Evolutionary conservation across 306 rosid species (phyloP), one percentile per base, ranked within the genome.

Genomic region (Glycine soja): DNA sequence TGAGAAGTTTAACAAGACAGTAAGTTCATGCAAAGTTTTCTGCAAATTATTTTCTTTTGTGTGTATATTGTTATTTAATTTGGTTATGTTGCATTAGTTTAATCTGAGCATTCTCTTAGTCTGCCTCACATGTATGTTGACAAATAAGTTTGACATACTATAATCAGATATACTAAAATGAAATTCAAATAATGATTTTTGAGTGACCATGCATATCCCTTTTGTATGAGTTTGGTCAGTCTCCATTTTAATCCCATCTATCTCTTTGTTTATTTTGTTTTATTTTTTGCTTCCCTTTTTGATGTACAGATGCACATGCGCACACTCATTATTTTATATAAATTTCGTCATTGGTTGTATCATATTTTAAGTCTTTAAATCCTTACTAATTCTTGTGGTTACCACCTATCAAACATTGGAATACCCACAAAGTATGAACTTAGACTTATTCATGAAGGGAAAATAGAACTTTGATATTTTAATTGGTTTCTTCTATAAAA

Each of bases 1-100:
- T 40, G 99, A 95, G 89, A 93, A 90, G 90, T 90, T 91, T 86
- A 90, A 57, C 90, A 92, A 93, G 87, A 81, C 76, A 71, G 99
- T 95, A 88, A 90, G 96, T 85, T 85, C 72, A 63, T 48, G 16
- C 74, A 79, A 72, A 9, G 14, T 32, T 72, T 65, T 47, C 58
- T 19, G 15, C 59, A 40, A 38, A 15, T 48, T 46, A 52, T 48
- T 80, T 53, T 65, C 11, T 76, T 48, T 62, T 75, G 61, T 34
- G 14, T 52, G 13, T 16, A 24, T 63, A 32, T 59, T 70, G 61
- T 74, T 51, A 59, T 63, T 52, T 65, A 43, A 51, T 81, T 71
- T 75, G 58, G 77, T 50, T 59, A 30, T 71, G 50, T 38, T 48
- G 57, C 36, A 62, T 48, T 57, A 57, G 70, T 65, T 76, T 65